Percentiles rank a stretch among this genome's conserved stretches.
phyloP scores from a whole-genome alignment of 352 stramenopile genomes.

The Phytophthora constricta region DNA sequence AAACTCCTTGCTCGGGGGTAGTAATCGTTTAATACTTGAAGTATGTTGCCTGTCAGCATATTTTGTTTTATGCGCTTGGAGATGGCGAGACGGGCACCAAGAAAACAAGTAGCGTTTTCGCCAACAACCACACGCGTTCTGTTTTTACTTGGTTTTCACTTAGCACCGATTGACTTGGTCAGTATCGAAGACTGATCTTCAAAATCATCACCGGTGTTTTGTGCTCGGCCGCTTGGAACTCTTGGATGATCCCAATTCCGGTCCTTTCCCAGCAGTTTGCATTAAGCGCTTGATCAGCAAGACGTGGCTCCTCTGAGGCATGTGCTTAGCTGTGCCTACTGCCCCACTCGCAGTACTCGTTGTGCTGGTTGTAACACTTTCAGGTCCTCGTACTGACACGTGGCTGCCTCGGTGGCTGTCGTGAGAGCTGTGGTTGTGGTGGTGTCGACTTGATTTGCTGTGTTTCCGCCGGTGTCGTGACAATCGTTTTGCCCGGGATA shows the following conservation, averaged over 20 bases:
- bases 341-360: conserved; percentile 30
- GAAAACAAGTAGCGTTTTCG: no score
- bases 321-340: conserved; percentile 64
- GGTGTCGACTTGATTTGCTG: conserved; percentile 18
- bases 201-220: conserved; percentile 23
- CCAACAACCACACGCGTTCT: no score
- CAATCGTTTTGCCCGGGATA: conserved; percentile 20
- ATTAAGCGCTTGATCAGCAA: conserved; percentile 68
- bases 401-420: conserved; percentile 15
- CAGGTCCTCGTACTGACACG: conserved; percentile 32
- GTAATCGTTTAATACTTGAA: no score
- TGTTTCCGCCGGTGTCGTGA: conserved; percentile 28
- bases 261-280: conserved; percentile 38
- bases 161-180: background rate
- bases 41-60: no score
- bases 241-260: conserved; percentile 13
- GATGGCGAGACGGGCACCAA: no score
- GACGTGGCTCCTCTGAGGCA: conserved; percentile 54
- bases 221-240: conserved; percentile 17
- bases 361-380: conserved; percentile 40
- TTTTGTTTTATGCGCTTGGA: no score
- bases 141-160: background rate
- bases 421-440: conserved; percentile 1
- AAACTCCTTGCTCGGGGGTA: no score
- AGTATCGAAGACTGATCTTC: background rate